phyloP scores from a whole-genome alignment of 108 stramenopile species.

The Bacterosira constricta region DNA sequence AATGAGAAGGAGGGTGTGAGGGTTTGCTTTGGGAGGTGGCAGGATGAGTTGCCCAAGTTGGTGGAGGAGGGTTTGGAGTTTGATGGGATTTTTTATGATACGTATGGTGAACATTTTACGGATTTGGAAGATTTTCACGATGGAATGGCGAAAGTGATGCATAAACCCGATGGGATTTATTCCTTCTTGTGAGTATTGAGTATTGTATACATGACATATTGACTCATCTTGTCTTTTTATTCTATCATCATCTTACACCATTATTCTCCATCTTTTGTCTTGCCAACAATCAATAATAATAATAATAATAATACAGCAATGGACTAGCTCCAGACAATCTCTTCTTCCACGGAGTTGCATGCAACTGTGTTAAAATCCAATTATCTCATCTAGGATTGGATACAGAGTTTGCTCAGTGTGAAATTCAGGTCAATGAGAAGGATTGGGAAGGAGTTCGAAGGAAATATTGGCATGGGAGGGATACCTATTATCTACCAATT shows the following conservation, averaged over 20 bases:
- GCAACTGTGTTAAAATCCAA: conserved; percentile 82
- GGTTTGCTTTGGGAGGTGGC: conserved; percentile 88
- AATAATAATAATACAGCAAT: conserved; percentile 53
- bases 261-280: conserved; percentile 13
- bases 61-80: conserved; percentile 57
- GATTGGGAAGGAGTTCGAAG: conserved; percentile 91
- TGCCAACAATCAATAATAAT: not conserved
- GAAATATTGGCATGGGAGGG: conserved; percentile 91
- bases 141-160: conserved; percentile 52
- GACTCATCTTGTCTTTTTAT: no score
- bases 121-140: conserved; percentile 92
- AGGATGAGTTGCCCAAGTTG: conserved; percentile 77
- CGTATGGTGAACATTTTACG: conserved; percentile 90
- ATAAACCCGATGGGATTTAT: conserved; percentile 81
- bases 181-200: conserved; percentile 79
- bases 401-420: conserved; percentile 75
- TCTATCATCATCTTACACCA: not conserved
- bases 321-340: conserved; percentile 94
- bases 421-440: conserved; percentile 75
- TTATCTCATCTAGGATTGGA: conserved; percentile 77
- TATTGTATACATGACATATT: no score
- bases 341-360: conserved; percentile 95
- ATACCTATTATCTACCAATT: conserved; percentile 88
- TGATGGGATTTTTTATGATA: conserved; percentile 95
- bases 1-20: conserved; percentile 75